These are phyloP conservation scores for Cordyceps militaris DNA, from an alignment of 2,329 filamentous ascomycete species.

Conservation along the genomic window DNA sequence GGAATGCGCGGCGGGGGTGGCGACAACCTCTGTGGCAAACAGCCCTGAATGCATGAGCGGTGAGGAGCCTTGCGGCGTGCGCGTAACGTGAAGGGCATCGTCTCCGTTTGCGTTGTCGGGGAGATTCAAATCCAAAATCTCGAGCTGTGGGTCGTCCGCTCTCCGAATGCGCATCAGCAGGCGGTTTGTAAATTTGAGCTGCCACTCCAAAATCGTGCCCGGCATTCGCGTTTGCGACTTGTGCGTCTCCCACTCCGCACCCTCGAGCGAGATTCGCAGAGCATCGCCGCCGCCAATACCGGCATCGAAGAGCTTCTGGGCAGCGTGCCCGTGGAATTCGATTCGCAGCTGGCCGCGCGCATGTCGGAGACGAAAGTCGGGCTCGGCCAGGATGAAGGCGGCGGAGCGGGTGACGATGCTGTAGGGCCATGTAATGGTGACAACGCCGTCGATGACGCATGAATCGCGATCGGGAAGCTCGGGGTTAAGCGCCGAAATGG, in stretches of 20 bases:
- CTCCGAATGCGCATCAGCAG: constrained; percentile 37
- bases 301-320: constrained; percentile 58
- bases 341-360: constrained; percentile 74
- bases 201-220: constrained; percentile 49
- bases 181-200: constrained; percentile 47
- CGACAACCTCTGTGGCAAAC: constrained; percentile 13
- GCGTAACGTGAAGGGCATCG: constrained; percentile 12
- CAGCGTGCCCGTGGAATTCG: constrained; percentile 63
- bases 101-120: constrained; percentile 26
- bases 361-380: constrained; percentile 72
- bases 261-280: constrained; percentile 60
- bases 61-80: constrained; percentile 16
- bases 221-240: constrained; percentile 40
- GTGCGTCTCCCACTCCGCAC: constrained; percentile 57
- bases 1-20: constrained; percentile 16
- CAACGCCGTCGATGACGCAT: constrained; percentile 56
- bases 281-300: constrained; percentile 73
- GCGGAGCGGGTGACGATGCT: constrained; percentile 68
- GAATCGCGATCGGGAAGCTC: constrained; percentile 34
- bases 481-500: constrained; percentile 51
- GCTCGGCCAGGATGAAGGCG: constrained; percentile 76
- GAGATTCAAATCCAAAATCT: constrained; percentile 40
- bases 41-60: constrained; percentile 8
- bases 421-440: constrained; percentile 89
- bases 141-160: constrained; percentile 40